phyloP scores from a whole-genome alignment of 768 basidiomycete species.

The Hygrophorus pudorinus region DNA sequence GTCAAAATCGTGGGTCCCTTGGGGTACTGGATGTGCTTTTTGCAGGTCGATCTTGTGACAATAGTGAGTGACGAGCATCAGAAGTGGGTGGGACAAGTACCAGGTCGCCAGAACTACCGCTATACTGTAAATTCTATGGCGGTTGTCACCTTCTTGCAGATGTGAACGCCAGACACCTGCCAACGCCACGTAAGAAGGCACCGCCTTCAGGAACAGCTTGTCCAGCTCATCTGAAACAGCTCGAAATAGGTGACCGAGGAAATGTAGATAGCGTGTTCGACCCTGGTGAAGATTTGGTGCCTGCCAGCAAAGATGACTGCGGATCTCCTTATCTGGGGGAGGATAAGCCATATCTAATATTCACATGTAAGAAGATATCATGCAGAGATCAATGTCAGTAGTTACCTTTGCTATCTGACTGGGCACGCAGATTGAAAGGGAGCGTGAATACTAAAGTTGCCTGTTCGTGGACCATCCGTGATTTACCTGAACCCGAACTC shows the following conservation, averaged over 20 bases:
- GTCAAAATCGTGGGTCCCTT: neutral
- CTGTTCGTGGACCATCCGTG: slow-evolving; percentile 11
- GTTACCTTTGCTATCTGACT: neutral
- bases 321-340: neutral
- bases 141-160: too few relatives aligned
- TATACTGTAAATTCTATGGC: too few relatives aligned
- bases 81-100: too few relatives aligned
- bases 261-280: neutral
- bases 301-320: neutral
- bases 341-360: neutral
- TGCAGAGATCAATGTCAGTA: neutral
- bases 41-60: too few relatives aligned
- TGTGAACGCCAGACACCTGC: too few relatives aligned
- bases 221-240: too few relatives aligned
- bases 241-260: neutral
- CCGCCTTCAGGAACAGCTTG: too few relatives aligned
- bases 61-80: too few relatives aligned
- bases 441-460: slow-evolving; percentile 11
- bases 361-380: neutral
- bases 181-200: too few relatives aligned
- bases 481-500: slow-evolving; percentile 14
- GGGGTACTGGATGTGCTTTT: too few relatives aligned
- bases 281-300: neutral
- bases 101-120: too few relatives aligned
- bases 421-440: slow-evolving; percentile 9